Base-by-base conservation (phyloP, 2,329 filamentous ascomycete genomes). In the Sporothrix inflata region DNA sequence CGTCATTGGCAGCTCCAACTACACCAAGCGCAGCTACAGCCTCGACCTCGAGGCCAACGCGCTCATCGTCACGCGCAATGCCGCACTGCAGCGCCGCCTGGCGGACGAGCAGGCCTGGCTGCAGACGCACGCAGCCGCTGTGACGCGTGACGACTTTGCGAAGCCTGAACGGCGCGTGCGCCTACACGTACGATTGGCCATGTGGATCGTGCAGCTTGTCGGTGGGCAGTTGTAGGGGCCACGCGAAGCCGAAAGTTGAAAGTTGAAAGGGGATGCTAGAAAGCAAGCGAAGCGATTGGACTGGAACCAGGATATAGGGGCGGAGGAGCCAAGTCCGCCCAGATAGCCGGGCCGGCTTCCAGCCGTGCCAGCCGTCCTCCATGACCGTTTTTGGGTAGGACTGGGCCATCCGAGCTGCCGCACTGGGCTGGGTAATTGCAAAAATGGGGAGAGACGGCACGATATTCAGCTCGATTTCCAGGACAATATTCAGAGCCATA, bases 1-100 rank as follows among this genome's bases (percentile, higher is more conserved):
- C 42, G 85, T 98, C 21, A 88, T 99, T 0, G 96, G 96, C 1
- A 97, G 93, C 79, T 96, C 92, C 11, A 99, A 99, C 79, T 99
- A 98, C 81, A 99, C 96, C 0, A 94, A 96, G 80, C 87, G 96
- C 40, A 97, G 93, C 78, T 98, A 99, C 81, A 91, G 91, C 53
- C 88, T 98, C 55, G 96, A 99, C 81, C 86, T 99, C 1, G 96
- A 99, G 80, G 92, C 92, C 0, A 96, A 97, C 45, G 92, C 93
- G 0, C 81, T 98, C 72, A 91, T 99, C 38, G 89, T 98, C 4
- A 99, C 96, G 0, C 85, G 85, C 27, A 91, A 98, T 77, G 84
- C 90, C 30, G 87, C 84, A 0, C 81, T 99, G 76, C 93, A 93
- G 81, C 83, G 83, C 72, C 87, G 90, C 69, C 83, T 98, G n/a